Evolutionary conservation across 257 asterid genomes (phyloP).

Genomic region (Solanum etuberosum): DNA sequence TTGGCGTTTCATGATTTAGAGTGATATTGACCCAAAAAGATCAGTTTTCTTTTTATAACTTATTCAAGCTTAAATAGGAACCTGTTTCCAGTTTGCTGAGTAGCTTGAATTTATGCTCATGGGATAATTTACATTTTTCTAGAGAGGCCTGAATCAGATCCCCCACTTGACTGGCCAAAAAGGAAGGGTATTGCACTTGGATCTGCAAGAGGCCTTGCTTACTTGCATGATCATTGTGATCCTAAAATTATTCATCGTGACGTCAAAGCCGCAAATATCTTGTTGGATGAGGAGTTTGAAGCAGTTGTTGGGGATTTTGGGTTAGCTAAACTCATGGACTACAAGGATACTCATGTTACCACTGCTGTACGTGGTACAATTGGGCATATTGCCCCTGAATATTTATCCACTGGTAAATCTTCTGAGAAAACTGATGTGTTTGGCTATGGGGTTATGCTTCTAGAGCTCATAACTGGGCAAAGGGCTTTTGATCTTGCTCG

Average conservation of each 20-base stretch:
- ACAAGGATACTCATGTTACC: conserved; percentile 53
- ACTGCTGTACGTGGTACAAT: conserved; percentile 66
- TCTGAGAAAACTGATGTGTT: conserved; percentile 42
- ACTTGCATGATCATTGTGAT: conserved; percentile 57
- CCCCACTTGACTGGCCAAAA: conserved; percentile 38
- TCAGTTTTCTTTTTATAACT: neutral
- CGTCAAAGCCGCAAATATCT: conserved; percentile 59
- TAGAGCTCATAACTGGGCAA: conserved; percentile 40
- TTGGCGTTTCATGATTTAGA: neutral
- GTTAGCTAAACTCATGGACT: conserved; percentile 56
- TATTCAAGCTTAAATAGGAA: neutral
- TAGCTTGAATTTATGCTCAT: neutral
- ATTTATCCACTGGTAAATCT: conserved; percentile 36
- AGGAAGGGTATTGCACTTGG: conserved; percentile 47
- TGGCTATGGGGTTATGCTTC: conserved; percentile 46
- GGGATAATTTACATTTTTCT: neutral
- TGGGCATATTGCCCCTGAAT: conserved; percentile 72
- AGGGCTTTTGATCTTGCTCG: conserved; percentile 35
- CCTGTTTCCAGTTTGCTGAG: neutral
- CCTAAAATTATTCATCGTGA: conserved; percentile 63
- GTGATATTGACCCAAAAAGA: neutral
- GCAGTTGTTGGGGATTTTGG: conserved; percentile 71
- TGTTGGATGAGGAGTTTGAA: conserved; percentile 51
- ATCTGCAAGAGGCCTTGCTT: conserved; percentile 56
- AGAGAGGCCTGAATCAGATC: conserved; percentile 19